phyloP scores from a whole-genome alignment of 345 rosid species.

The Pistacia atlantica region DNA sequence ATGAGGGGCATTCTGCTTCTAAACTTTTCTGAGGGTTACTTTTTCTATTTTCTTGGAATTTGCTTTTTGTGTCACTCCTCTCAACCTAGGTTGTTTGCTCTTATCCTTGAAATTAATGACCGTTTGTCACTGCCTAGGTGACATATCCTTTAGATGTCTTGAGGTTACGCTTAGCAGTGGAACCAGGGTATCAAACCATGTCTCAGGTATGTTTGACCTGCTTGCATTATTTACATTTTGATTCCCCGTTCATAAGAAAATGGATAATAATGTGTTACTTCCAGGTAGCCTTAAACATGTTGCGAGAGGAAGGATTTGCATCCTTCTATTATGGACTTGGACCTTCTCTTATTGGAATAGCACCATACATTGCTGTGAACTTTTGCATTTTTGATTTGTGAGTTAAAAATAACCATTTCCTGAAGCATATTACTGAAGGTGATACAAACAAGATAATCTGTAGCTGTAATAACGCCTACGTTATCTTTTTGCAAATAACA shows the following conservation, averaged over 20 bases:
- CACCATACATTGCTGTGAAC: constrained; percentile 96
- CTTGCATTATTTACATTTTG: constrained; percentile 16
- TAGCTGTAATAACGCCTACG: neutral
- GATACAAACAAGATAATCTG: neutral
- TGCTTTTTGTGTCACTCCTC: neutral
- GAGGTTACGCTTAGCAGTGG: constrained; percentile 89
- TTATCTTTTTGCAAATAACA: constrained; percentile 36
- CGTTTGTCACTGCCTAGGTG: constrained; percentile 44
- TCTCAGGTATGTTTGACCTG: constrained; percentile 58
- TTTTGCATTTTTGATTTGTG: constrained; percentile 94
- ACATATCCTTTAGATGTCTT: constrained; percentile 98
- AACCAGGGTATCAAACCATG: constrained; percentile 85
- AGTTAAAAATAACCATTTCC: constrained; percentile 34
- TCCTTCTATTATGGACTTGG: constrained; percentile 93
- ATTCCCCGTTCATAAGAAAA: constrained; percentile 6
- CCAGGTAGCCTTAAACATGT: constrained; percentile 88
- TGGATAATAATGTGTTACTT: constrained; percentile 20
- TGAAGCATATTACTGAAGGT: neutral
- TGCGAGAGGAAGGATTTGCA: constrained; percentile 88
- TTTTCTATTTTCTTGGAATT: constrained; percentile 8
- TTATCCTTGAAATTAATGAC: neutral
- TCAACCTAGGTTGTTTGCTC: neutral
- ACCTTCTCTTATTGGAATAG: constrained; percentile 91
- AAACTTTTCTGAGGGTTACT: neutral
- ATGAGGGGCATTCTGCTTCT: neutral